phyloP scores from a whole-genome alignment of 768 basidiomycete species.

The Antrodiella citrinella region DNA sequence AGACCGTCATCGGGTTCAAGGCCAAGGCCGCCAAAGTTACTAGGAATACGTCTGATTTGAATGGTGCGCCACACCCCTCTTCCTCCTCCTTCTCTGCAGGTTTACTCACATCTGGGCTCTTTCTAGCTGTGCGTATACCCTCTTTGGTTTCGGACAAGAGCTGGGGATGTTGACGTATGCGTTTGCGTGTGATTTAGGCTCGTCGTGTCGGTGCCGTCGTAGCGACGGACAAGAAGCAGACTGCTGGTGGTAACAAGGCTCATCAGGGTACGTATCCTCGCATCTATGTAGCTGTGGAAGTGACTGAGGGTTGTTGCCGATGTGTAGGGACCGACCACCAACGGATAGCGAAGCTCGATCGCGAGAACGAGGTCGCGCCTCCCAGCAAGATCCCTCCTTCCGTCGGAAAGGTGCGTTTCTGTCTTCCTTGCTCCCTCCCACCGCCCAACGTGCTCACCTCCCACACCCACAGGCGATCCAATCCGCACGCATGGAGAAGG shows the following conservation, averaged over 20 bases:
- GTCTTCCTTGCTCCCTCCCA: not conserved
- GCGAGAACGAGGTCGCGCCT: slow-evolving; percentile 92
- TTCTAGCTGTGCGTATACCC: slow-evolving; percentile 11
- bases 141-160: not conserved
- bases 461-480: slow-evolving; percentile 58
- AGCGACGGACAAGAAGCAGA: slow-evolving; percentile 74
- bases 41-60: slow-evolving; percentile 52
- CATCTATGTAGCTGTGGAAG: not conserved
- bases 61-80: slow-evolving; percentile 30
- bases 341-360: slow-evolving; percentile 86
- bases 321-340: slow-evolving; percentile 82
- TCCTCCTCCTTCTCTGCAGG: not conserved
- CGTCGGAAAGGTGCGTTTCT: slow-evolving; percentile 58
- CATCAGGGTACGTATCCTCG: slow-evolving; percentile 46
- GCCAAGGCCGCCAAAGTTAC: slow-evolving; percentile 54
- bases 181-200: slow-evolving; percentile 38
- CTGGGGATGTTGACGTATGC: slow-evolving; percentile 6
- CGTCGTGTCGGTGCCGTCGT: slow-evolving; percentile 71
- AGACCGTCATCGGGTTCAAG: slow-evolving; percentile 66
- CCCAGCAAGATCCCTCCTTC: slow-evolving; percentile 69
- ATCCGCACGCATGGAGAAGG: slow-evolving; percentile 66
- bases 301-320: not conserved
- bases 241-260: slow-evolving; percentile 66
- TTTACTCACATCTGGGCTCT: slow-evolving; percentile 1
- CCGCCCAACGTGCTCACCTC: not conserved